Evolutionary conservation across 805 yeast species (phyloP).

Genomic region (Wickerhamiella australiensis): DNA sequence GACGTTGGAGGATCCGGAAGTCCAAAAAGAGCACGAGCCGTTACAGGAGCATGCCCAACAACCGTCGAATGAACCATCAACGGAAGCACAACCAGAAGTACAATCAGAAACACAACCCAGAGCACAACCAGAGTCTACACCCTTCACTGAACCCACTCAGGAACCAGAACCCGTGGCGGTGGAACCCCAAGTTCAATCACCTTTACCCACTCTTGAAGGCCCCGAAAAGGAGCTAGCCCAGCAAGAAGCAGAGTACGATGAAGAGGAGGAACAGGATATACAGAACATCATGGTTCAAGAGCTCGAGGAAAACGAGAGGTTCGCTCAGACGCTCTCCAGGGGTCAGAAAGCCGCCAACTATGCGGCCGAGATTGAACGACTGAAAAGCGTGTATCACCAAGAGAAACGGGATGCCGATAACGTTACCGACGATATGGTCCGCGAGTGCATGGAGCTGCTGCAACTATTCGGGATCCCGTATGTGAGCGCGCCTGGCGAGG

Average conservation of each 20-base stretch:
- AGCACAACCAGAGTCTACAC: no score
- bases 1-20: no score
- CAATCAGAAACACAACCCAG: no score
- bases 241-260: slow-evolving; percentile 29
- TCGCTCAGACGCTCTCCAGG: slow-evolving; percentile 36
- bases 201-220: neutral
- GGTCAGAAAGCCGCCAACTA: neutral
- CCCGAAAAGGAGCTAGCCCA: slow-evolving; percentile 22
- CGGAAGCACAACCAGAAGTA: no score
- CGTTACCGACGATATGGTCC: slow-evolving; percentile 73
- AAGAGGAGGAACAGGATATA: slow-evolving; percentile 63
- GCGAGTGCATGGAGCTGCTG: slow-evolving; percentile 80
- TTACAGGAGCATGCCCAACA: no score
- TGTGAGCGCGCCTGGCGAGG: slow-evolving; percentile 95
- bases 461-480: slow-evolving; percentile 88
- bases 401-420: slow-evolving; percentile 84
- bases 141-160: no score
- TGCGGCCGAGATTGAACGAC: slow-evolving; percentile 27
- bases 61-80: no score
- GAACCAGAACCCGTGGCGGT: no score
- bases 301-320: slow-evolving; percentile 56
- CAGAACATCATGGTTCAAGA: slow-evolving; percentile 55
- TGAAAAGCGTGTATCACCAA: slow-evolving; percentile 51
- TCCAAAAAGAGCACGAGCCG: no score
- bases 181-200: neutral